Conservation (phyloP, 768 basidiomycete genomes). For the Tylopilus sp. region DNA sequence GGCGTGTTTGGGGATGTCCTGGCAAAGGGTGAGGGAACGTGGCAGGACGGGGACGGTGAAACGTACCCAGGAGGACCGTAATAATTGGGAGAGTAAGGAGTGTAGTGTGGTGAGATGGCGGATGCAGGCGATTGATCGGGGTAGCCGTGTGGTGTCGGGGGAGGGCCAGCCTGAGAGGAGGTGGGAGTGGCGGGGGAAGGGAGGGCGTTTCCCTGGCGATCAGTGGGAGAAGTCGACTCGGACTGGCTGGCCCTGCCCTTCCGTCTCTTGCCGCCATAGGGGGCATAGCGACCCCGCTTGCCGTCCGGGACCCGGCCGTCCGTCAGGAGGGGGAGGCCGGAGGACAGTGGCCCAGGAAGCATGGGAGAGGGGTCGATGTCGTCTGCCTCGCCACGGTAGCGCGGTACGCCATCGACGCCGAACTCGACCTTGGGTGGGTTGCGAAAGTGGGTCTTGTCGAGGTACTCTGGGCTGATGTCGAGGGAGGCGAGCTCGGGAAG, state of each 20-base stretch:
- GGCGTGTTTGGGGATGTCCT: too few species aligned
- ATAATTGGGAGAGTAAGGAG: slow-evolving; percentile 33
- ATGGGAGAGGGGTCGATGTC: slow-evolving; percentile 51
- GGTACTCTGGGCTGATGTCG: slow-evolving; percentile 82
- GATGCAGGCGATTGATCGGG: slow-evolving; percentile 27
- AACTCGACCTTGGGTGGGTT: slow-evolving; percentile 87
- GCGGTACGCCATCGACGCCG: slow-evolving; percentile 75
- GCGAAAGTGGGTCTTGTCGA: slow-evolving; percentile 89
- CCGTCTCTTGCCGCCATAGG: slow-evolving; percentile 43
- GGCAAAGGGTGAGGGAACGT: too few species aligned
- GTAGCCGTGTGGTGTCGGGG: slow-evolving; percentile 25
- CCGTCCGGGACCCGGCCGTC: slow-evolving; percentile 43
- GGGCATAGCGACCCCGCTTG: slow-evolving; percentile 46
- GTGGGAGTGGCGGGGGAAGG: slow-evolving; percentile 33
- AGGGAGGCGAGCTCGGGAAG: slow-evolving; percentile 83
- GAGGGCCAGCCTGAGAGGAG: slow-evolving; percentile 22
- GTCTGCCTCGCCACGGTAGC: slow-evolving; percentile 83
- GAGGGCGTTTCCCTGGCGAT: slow-evolving; percentile 18
- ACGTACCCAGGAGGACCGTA: slow-evolving; percentile 31
- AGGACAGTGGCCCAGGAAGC: slow-evolving; percentile 41
- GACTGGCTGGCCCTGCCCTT: slow-evolving; percentile 31
- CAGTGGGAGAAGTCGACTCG: slow-evolving; percentile 31
- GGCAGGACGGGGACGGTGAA: background rate
- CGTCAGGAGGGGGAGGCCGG: slow-evolving; percentile 47
- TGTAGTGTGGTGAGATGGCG: slow-evolving; percentile 27